Evolutionary conservation across 2,329 filamentous ascomycete species (phyloP).

Genomic region (Beauveria bassiana): DNA sequence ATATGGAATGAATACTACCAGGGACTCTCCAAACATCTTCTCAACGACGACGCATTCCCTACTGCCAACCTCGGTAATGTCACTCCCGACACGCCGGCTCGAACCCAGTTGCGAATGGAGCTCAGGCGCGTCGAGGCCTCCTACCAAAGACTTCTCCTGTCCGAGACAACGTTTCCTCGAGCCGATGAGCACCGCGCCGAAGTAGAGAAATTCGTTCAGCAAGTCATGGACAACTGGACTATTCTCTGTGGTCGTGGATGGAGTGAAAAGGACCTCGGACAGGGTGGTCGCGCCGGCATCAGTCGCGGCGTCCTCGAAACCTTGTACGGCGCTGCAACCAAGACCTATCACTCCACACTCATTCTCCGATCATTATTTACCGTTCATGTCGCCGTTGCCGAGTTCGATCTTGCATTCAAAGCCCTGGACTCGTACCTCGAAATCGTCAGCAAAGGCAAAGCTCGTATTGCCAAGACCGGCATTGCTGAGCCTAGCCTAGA

Average conservation of each 20-base stretch:
- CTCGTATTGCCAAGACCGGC: constrained; percentile 71
- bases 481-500: constrained; percentile 66
- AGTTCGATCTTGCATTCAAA: constrained; percentile 86
- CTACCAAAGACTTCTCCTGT: constrained; percentile 72
- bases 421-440: constrained; percentile 89
- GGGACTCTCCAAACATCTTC: constrained; percentile 68
- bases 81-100: constrained; percentile 44
- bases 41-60: constrained; percentile 54
- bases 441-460: constrained; percentile 77
- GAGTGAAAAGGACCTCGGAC: constrained; percentile 72
- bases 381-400: constrained; percentile 77
- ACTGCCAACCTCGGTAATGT: constrained; percentile 35
- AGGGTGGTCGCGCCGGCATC: constrained; percentile 68
- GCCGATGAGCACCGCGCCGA: constrained; percentile 72
- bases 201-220: constrained; percentile 73
- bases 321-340: constrained; percentile 82
- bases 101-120: constrained; percentile 63
- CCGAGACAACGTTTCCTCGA: constrained; percentile 74
- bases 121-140: constrained; percentile 69
- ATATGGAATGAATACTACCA: constrained; percentile 85
- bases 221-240: constrained; percentile 78
- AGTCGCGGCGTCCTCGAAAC: constrained; percentile 76
- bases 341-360: constrained; percentile 90
- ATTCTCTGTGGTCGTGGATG: constrained; percentile 72
- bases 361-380: constrained; percentile 81